Base-by-base conservation (phyloP, 257 asterid genomes). In the Solanum dulcamara region DNA sequence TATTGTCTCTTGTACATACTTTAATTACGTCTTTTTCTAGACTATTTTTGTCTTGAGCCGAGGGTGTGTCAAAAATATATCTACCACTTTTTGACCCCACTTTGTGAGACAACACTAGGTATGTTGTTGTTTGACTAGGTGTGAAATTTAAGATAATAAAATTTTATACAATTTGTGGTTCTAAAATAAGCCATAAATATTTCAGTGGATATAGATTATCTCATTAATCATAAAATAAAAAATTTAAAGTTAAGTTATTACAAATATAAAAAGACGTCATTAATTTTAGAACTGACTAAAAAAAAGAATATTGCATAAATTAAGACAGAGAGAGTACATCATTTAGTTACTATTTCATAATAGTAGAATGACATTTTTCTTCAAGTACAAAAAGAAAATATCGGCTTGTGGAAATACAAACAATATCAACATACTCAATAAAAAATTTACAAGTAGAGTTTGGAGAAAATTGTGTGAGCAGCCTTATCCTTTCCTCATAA, bases 391-490 rank as follows among this genome's bases (percentile, higher is more conserved):
- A 10, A 57, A 4, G 6, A n/a, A n/a, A 50, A 5, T 50, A 1
- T 57, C 10, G 32, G 66, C 66, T 57, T n/a, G 32, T 57, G 66
- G 14, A 4, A 22, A 30, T 9, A 57, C 30, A 10, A 57, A 57
- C 5, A 22, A 57, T 1, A 9, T 1, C 4, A 20, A 22, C 1
- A 20, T 3, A 55, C 7, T 2, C 7, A 22, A 0, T 57, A 9
- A n/a, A n/a, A n/a, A 57, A 22, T 57, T 57, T 57, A 57, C 4
- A 22, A n/a, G 30, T 22, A 26, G 1, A 3, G 4, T n/a, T 22
- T 12, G 4, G 0, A n/a, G 3, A n/a, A 22, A n/a, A 57, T 4
- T 1, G 4, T 4, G 15, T n/a, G 28, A 57, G 14, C 14, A n/a
- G 2, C 2, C 6, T 57, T 57, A 4, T 9, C 6, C 0, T 10